A percentile compares a stretch with the other conserved stretches of the same genome.
These are phyloP conservation scores for Oryza longistaminata DNA, from an alignment of 176 grass and related monocot genomes.

Conservation along the genomic window DNA sequence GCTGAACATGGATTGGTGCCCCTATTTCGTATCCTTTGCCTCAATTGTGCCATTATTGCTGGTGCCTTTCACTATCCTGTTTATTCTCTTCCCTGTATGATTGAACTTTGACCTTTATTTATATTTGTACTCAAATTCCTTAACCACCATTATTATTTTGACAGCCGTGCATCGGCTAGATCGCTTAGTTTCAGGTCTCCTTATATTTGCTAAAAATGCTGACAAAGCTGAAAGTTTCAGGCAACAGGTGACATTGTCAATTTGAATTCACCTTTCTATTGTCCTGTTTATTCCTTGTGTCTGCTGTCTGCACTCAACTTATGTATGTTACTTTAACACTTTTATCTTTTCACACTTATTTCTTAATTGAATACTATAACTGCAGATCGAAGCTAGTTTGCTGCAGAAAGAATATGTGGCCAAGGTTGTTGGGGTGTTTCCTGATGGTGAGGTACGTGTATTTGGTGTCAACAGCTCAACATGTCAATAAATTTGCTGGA, in stretches of 20 bases:
- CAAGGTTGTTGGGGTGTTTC: constrained; percentile 91
- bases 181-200: constrained; percentile 93
- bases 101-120: constrained; percentile 1
- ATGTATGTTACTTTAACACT: not conserved
- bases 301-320: constrained; percentile 12
- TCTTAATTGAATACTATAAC: constrained; percentile 23
- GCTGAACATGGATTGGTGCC: constrained; percentile 79
- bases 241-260: constrained; percentile 59
- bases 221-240: constrained; percentile 82
- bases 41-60: constrained; percentile 9
- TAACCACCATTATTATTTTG: constrained; percentile 65
- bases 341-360: constrained; percentile 13
- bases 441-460: constrained; percentile 68
- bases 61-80: constrained; percentile 12
- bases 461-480: not conserved
- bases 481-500: not conserved
- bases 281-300: not conserved
- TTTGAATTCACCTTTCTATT: constrained; percentile 23
- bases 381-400: constrained; percentile 78
- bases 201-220: constrained; percentile 95
- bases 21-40: constrained; percentile 85
- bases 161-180: constrained; percentile 94
- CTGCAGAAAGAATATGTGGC: constrained; percentile 95
- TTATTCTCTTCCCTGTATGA: constrained; percentile 6
- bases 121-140: constrained; percentile 41